A percentile compares a stretch with the other conserved stretches of the same genome.
phyloP scores from a whole-genome alignment of 306 rosid genomes.

The Malus fusca region DNA sequence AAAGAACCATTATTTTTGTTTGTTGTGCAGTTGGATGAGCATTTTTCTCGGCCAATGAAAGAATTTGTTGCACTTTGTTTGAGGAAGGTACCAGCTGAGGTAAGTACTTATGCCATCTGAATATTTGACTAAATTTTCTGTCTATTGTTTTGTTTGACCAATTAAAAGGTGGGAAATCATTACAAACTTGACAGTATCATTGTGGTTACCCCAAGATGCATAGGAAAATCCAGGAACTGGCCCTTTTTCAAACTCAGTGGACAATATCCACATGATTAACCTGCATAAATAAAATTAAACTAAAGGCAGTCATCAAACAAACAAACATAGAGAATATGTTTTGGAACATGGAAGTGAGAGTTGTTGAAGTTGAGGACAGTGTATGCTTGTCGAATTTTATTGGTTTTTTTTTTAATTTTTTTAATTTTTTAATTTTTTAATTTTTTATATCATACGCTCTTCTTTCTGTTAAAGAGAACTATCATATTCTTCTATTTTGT shows the following conservation, averaged over 20 bases:
- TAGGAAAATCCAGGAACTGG: background rate
- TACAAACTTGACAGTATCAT: background rate
- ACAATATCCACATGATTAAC: background rate
- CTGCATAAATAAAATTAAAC: background rate
- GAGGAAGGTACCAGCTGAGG: slow-evolving; percentile 96
- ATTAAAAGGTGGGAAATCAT: background rate
- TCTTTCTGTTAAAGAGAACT: background rate
- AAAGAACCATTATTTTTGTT: slow-evolving; percentile 17
- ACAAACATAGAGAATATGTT: background rate
- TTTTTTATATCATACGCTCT: background rate
- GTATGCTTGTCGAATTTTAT: background rate
- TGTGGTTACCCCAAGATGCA: background rate
- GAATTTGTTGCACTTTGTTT: slow-evolving; percentile 89
- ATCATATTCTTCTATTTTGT: background rate
- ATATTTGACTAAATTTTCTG: background rate
- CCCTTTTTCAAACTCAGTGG: background rate
- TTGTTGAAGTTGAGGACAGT: background rate
- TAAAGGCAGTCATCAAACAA: background rate
- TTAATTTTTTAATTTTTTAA: background rate
- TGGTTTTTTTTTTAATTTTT: background rate
- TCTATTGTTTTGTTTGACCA: background rate
- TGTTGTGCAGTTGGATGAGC: slow-evolving; percentile 87
- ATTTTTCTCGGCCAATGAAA: slow-evolving; percentile 91
- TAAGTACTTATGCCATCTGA: slow-evolving; percentile 24
- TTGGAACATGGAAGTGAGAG: background rate